Base-by-base conservation (phyloP, 164 flowering plant species). In the Cinnamomum micranthum region DNA sequence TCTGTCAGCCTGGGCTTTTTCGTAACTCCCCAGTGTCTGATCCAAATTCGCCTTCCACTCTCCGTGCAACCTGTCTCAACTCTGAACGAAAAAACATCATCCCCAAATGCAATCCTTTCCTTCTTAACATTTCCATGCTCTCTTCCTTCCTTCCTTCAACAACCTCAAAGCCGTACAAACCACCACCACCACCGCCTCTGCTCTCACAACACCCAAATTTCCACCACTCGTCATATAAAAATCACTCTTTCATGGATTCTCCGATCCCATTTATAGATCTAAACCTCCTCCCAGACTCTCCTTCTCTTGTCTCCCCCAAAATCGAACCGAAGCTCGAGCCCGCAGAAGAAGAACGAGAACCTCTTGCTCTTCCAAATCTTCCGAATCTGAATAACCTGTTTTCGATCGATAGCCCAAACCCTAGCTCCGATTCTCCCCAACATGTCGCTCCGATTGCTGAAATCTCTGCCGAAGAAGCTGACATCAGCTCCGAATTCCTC, bases 401-500 rank as follows among this genome's bases (percentile, higher is more conserved):
- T 9, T 9, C 47, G 47, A 1, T 9, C 47, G 10, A 41, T 7
- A 68, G 62, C 69, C 50, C 71, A 55, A 35, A 28, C 50, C 73
- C 72, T 41, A 24, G 64, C 55, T 68, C 77, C 24, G 71, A 69
- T 64, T 15, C 81, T 50, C 33, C 25, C 3, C 68, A 80, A 17
- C 71, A 58, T 6, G 77, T 50, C 67, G 64, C 13, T 70, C 81
- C 5, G 7, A 73, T 28, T 6, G 76, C 19, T 2, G 47, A 67
- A 67, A 28, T 19, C 10, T 35, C 47, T 4, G 81, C 71, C 2
- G 76, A 80, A 6, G 68, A 65, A 0, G 69, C 28, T 65, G 79
- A 80, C 67, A 82, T 87, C 7, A 85, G 80, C 81, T 83, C 94
- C 4, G 92, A 92, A 22, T 90, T 75, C 76, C 41, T 51, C 73